Conservation (phyloP, 331 rosid species). For the Malus hybrid region DNA sequence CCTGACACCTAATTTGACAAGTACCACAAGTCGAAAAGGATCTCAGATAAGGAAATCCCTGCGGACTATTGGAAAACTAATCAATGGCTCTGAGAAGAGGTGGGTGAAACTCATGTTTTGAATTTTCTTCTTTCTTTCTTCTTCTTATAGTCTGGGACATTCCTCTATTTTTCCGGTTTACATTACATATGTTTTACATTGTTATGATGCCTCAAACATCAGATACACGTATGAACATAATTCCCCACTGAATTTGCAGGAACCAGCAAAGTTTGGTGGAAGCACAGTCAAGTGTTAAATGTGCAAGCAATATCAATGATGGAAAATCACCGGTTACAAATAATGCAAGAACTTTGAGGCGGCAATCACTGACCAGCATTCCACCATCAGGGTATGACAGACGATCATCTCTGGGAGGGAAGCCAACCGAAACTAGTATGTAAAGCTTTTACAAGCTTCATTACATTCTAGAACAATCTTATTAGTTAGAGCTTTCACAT, state of each 20-base stretch:
- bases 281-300: constrained; percentile 39
- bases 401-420: constrained; percentile 79
- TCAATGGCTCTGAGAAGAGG: constrained; percentile 87
- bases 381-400: constrained; percentile 36
- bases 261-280: constrained; percentile 51
- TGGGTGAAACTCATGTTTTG: not conserved
- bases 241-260: constrained; percentile 28
- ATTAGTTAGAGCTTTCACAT: not conserved
- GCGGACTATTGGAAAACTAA: constrained; percentile 84
- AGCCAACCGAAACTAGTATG: constrained; percentile 44
- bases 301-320: constrained; percentile 14
- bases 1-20: constrained; percentile 32
- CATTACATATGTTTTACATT: not conserved
- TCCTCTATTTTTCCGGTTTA: not conserved
- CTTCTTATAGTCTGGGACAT: not conserved
- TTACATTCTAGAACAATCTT: not conserved
- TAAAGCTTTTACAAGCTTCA: constrained; percentile 7
- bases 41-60: constrained; percentile 79
- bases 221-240: not conserved
- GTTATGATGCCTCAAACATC: not conserved
- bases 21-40: constrained; percentile 62
- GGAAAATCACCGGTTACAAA: constrained; percentile 38
- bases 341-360: constrained; percentile 41
- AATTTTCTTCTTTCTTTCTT: not conserved
- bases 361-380: constrained; percentile 77